phyloP scores from a whole-genome alignment of 1,284 basidiomycete species.

The Melampsora americana region DNA sequence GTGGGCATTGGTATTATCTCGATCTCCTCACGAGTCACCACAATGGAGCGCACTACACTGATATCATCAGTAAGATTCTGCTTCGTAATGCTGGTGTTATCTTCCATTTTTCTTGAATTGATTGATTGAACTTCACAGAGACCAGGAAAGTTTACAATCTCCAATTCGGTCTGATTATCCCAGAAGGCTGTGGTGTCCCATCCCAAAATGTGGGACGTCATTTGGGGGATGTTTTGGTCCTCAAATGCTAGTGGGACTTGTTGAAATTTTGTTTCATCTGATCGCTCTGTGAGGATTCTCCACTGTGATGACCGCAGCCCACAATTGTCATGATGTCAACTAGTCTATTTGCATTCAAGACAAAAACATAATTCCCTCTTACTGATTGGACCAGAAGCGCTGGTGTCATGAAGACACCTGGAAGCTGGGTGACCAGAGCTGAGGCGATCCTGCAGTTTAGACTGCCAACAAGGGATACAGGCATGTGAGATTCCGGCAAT shows the following conservation, averaged over 20 bases:
- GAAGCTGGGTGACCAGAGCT: background rate
- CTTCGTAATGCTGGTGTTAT: too few species aligned
- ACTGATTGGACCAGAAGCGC: slow-evolving; percentile 4
- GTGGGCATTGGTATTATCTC: too few species aligned
- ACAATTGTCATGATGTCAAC: too few species aligned
- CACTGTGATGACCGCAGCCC: too few species aligned
- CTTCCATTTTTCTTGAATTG: too few species aligned
- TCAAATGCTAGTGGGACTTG: background rate
- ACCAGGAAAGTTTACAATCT: background rate
- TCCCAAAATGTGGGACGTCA: slow-evolving; percentile 1
- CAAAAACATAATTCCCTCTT: background rate
- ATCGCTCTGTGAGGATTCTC: background rate
- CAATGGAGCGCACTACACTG: too few species aligned
- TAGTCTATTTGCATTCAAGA: too few species aligned
- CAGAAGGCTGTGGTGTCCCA: background rate
- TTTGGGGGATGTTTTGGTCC: background rate
- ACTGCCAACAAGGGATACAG: too few species aligned
- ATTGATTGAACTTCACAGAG: background rate
- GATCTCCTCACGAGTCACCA: too few species aligned
- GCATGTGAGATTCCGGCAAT: too few species aligned
- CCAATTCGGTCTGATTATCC: background rate
- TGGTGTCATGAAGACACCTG: background rate
- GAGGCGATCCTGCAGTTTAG: too few species aligned
- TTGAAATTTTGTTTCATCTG: background rate
- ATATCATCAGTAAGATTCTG: too few species aligned